A percentile compares a stretch with the other conserved stretches of the same genome.
Evolutionary conservation across 345 rosid species (phyloP).

Genomic region (Gynandropsis gynandra): DNA sequence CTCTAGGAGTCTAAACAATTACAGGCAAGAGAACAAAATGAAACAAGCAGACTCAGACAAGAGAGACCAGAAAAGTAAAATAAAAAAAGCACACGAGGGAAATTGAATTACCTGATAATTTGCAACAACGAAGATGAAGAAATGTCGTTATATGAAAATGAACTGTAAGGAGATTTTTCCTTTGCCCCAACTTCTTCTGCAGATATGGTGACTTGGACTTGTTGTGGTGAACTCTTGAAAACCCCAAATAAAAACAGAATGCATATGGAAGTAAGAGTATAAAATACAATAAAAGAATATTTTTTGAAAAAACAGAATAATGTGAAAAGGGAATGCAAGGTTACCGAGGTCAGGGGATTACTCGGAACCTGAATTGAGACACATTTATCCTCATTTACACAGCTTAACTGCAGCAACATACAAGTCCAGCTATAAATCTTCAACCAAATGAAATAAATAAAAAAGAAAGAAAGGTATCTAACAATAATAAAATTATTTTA

Average conservation of each 20-base stretch:
- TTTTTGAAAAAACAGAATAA: conserved; percentile 11
- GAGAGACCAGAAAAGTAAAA: not conserved
- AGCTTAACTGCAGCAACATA: conserved; percentile 50
- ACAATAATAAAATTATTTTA: not conserved
- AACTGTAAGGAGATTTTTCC: conserved; percentile 78
- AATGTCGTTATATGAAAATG: conserved; percentile 53
- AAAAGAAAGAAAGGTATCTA: conserved; percentile 7
- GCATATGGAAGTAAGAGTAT: conserved; percentile 12
- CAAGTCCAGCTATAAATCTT: conserved; percentile 6
- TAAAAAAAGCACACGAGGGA: not conserved
- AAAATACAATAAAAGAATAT: conserved; percentile 11
- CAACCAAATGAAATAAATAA: not conserved
- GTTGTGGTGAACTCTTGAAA: conserved; percentile 53
- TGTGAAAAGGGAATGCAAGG: conserved; percentile 23
- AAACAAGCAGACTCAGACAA: conserved; percentile 10
- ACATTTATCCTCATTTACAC: conserved; percentile 54
- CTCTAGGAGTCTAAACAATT: conserved; percentile 7
- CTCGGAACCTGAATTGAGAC: conserved; percentile 64
- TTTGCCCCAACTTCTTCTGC: conserved; percentile 86
- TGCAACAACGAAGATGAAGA: conserved; percentile 65
- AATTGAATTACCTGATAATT: conserved; percentile 56
- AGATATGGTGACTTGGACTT: conserved; percentile 56
- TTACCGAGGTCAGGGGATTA: conserved; percentile 52
- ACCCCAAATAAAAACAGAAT: conserved; percentile 8
- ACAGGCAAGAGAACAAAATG: not conserved